Percentiles rank a stretch among this genome's conserved stretches.
phyloP scores from a whole-genome alignment of 768 basidiomycete genomes.

The Leccinum obscurum region DNA sequence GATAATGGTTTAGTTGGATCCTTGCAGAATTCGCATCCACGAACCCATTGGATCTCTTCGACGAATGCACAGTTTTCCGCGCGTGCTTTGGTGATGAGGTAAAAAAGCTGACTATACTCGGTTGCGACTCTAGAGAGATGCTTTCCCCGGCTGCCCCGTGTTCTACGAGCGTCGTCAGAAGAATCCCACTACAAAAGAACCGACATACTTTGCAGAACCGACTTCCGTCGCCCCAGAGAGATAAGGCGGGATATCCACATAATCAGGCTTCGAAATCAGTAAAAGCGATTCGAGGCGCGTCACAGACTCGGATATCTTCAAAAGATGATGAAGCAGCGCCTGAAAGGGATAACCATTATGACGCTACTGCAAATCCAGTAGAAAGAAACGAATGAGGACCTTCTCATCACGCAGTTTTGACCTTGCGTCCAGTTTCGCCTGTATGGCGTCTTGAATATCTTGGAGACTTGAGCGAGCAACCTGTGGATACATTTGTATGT shows the following conservation, averaged over 20 bases:
- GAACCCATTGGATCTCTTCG: constrained; percentile 83
- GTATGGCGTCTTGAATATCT: constrained; percentile 68
- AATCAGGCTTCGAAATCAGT: constrained; percentile 53
- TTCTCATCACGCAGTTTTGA: constrained; percentile 84
- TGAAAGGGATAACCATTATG: constrained; percentile 31
- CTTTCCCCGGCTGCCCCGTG: constrained; percentile 67
- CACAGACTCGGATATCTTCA: constrained; percentile 92
- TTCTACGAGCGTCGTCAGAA: constrained; percentile 38
- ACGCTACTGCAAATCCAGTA: not conserved
- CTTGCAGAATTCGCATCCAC: constrained; percentile 28
- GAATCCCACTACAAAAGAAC: not conserved
- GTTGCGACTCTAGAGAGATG: constrained; percentile 82
- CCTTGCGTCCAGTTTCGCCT: constrained; percentile 75
- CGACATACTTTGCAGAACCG: constrained; percentile 38
- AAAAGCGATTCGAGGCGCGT: constrained; percentile 86
- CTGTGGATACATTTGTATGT: constrained; percentile 26
- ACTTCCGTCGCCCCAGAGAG: constrained; percentile 26
- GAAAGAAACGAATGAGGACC: constrained; percentile 33
- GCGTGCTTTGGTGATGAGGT: constrained; percentile 82
- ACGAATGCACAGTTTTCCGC: constrained; percentile 78
- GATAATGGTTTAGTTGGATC: constrained; percentile 10
- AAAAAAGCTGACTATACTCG: constrained; percentile 91
- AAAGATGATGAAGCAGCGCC: constrained; percentile 82
- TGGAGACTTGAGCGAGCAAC: constrained; percentile 64
- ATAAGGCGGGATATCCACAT: constrained; percentile 34